A percentile compares a stretch with the other conserved stretches of the same genome.
phyloP scores from a whole-genome alignment of 495 filamentous ascomycete genomes.

The Aspergillus indologenus region DNA sequence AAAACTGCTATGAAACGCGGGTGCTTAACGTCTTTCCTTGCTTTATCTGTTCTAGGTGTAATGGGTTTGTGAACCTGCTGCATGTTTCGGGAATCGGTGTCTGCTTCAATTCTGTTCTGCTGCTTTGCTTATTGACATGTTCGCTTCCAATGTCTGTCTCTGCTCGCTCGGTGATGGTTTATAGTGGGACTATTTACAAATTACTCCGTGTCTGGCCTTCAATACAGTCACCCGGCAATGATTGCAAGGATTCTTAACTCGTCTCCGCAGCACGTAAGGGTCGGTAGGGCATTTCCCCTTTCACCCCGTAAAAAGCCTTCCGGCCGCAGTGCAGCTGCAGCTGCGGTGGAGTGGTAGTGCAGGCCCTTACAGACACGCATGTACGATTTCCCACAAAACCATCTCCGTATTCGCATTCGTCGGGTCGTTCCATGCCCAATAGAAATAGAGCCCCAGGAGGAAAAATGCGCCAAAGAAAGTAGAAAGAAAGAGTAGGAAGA shows the following conservation, averaged over 20 bases:
- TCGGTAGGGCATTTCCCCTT: too few relatives aligned
- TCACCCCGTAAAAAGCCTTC: too few relatives aligned
- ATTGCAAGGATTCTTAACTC: background rate
- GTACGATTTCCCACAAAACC: background rate
- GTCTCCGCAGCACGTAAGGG: background rate
- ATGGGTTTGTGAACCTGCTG: background rate
- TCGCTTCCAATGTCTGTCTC: background rate
- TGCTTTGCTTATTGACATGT: background rate
- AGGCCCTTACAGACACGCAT: background rate
- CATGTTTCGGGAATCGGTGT: background rate
- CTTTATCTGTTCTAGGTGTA: background rate
- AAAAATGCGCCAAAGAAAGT: background rate
- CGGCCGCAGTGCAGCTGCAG: too few relatives aligned
- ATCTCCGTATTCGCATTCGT: background rate
- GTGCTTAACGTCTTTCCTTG: conserved; percentile 9
- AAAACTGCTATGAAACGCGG: too few relatives aligned
- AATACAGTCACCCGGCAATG: background rate
- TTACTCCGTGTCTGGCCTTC: background rate
- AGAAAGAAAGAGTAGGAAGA: background rate
- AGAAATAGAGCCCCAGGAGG: background rate
- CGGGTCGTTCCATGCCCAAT: background rate
- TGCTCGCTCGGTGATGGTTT: background rate
- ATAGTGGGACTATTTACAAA: background rate
- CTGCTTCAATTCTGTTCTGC: background rate
- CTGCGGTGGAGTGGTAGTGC: too few relatives aligned